Evolutionary conservation across 1,284 basidiomycete species (phyloP).

Genomic region (Puccinia novopanici): DNA sequence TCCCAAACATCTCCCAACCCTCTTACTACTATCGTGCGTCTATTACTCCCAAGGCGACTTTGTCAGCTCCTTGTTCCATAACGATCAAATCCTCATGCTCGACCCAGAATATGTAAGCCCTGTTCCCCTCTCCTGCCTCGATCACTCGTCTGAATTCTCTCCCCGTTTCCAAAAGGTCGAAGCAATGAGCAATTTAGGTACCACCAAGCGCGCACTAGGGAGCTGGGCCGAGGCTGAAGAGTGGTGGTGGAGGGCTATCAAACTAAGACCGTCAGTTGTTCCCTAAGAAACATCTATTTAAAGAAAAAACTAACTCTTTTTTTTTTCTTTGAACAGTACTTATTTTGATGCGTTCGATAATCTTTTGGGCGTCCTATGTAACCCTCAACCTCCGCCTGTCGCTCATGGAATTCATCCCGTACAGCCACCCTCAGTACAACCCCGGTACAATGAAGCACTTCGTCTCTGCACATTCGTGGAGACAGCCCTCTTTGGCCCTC

Average conservation of each 20-base stretch:
- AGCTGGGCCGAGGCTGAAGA: slow-evolving; percentile 60
- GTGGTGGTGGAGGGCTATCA: slow-evolving; percentile 63
- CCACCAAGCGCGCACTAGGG: slow-evolving; percentile 62
- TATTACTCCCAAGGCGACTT: slow-evolving; percentile 59
- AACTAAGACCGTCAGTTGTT: slow-evolving; percentile 58
- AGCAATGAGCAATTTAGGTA: slow-evolving; percentile 65
- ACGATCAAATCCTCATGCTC: slow-evolving; percentile 47
- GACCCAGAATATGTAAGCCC: slow-evolving; percentile 60
- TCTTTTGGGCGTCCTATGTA: slow-evolving; percentile 61
- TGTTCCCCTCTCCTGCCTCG: neutral
- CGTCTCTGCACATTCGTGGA: slow-evolving; percentile 51
- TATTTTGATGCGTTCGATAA: slow-evolving; percentile 62
- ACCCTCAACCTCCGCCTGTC: slow-evolving; percentile 52
- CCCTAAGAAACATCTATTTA: neutral
- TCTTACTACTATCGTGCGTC: slow-evolving; percentile 60
- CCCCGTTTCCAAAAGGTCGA: slow-evolving; percentile 58
- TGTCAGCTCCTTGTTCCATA: slow-evolving; percentile 46
- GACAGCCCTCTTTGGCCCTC: slow-evolving; percentile 49
- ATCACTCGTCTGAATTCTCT: neutral
- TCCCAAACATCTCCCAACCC: slow-evolving; percentile 59
- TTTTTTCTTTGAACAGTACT: slow-evolving; percentile 39
- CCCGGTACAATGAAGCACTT: slow-evolving; percentile 55
- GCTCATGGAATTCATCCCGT: slow-evolving; percentile 54
- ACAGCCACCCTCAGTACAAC: slow-evolving; percentile 61
- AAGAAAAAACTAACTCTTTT: neutral